phyloP scores from a whole-genome alignment of 2,329 filamentous ascomycete genomes.

The Cladophialophora psammophila region DNA sequence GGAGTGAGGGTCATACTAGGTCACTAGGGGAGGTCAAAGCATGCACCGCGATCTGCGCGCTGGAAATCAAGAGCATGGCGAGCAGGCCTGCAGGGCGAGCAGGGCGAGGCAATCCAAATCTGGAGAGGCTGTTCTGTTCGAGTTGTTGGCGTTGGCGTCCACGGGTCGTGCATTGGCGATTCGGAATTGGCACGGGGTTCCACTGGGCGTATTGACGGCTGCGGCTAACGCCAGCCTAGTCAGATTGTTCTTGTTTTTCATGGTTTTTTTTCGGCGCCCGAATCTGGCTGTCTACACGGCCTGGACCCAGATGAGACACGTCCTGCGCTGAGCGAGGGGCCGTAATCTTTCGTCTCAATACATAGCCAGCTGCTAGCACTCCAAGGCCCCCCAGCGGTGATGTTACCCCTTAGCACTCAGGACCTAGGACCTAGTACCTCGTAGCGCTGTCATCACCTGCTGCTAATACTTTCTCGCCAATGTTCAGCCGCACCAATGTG shows the following conservation, averaged over 20 bases:
- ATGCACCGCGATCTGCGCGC: conserved; percentile 40
- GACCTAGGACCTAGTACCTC: too few relatives aligned
- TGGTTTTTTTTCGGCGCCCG: conserved; percentile 38
- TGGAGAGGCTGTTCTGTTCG: conserved; percentile 39
- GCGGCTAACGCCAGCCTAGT: conserved; percentile 21
- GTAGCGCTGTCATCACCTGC: conserved; percentile 13
- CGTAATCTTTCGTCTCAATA: conserved; percentile 33
- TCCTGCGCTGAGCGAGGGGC: conserved; percentile 16
- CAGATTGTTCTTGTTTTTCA: conserved; percentile 26
- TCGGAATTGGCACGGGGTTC: conserved; percentile 24
- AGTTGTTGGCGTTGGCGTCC: conserved; percentile 17
- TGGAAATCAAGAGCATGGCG: conserved; percentile 40
- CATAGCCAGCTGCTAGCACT: conserved; percentile 1
- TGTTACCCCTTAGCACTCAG: background rate
- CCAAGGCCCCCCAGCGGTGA: conserved; percentile 4
- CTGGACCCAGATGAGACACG: conserved; percentile 31
- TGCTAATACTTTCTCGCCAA: background rate
- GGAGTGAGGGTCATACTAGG: conserved; percentile 19
- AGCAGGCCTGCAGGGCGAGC: conserved; percentile 34
- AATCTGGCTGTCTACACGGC: conserved; percentile 32
- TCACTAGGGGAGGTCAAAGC: conserved; percentile 17
- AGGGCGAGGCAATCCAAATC: conserved; percentile 30
- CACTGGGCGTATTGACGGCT: conserved; percentile 31
- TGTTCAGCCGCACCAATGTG: conserved; percentile 9
- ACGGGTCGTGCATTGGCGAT: conserved; percentile 32